These are phyloP conservation scores for Calonectria leucothoes DNA, from an alignment of 2,329 filamentous ascomycete species.

Conservation along the genomic window DNA sequence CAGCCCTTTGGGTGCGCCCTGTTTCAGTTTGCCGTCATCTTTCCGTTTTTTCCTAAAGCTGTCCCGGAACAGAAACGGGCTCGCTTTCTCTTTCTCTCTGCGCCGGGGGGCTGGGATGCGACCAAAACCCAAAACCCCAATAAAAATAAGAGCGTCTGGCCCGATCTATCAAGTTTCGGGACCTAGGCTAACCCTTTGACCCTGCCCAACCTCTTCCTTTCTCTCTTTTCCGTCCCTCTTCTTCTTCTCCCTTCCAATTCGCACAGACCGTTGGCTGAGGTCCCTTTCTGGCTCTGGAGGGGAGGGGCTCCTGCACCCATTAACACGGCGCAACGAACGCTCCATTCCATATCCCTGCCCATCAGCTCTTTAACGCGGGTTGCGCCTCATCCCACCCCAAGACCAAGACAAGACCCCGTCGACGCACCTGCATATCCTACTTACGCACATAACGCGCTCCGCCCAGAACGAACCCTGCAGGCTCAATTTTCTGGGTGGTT, in stretches of 20 bases:
- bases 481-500: conserved; percentile 10
- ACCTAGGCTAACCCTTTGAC: background rate
- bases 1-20: background rate
- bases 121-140: background rate
- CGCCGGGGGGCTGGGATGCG: background rate
- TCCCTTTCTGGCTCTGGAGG: background rate
- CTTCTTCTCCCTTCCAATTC: background rate
- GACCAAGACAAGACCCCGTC: background rate
- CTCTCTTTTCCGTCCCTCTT: background rate
- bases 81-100: background rate
- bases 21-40: background rate
- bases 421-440: conserved; percentile 1
- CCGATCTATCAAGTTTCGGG: background rate
- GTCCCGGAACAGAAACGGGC: background rate
- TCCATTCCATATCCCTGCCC: conserved; percentile 7
- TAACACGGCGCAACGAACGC: background rate
- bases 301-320: background rate
- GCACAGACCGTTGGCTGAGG: background rate
- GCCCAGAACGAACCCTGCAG: conserved; percentile 12
- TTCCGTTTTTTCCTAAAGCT: background rate
- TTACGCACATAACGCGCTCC: conserved; percentile 11
- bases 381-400: background rate
- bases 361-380: conserved; percentile 4
- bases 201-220: background rate
- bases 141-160: background rate